Base-by-base conservation (phyloP, 768 basidiomycete genomes). In the Daedaleopsis nitida region DNA sequence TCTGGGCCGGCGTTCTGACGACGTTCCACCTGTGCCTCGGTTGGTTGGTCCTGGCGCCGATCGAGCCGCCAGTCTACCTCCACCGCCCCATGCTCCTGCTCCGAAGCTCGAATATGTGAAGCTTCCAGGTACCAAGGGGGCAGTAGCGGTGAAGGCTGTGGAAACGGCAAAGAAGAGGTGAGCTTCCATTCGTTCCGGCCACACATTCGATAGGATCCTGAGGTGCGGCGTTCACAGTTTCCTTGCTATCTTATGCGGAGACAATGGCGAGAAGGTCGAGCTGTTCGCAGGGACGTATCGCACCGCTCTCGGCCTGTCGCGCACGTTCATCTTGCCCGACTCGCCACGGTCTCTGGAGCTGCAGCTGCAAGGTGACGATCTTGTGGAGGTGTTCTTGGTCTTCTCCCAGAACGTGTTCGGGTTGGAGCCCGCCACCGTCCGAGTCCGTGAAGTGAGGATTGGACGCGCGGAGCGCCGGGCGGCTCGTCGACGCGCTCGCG, bases 321-420 rank as follows among this genome's bases (percentile, higher is more conserved):
- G 94, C 47, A 96, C 94, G 1, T 96, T 96, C 72, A 95, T 96
- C 64, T 78, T 96, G 39, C 94, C 94, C 0, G 94, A 96, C 69
- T 94, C 93, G 13, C 94, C 94, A 3, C 83, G 90, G 27, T 91
- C 91, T 3, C 77, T 96, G 53, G 94, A 95, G 70, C 79, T 96
- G 21, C 87, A 96, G 72, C 78, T 96, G 12, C 94, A 96, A 73
- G 94, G 94, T 7, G 94, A 96, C 70, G 94, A 96, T 68, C 82
- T 96, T 3, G 92, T 95, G 5, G 94, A 96, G 72, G 88, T 96
- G 9, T 96, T 94, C 72, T 81, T 96, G 32, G 90, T 96, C 4
- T 96, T 96, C 70, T 84, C 88, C 2, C 92, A 95, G 71, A 95
- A 94, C 64, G 91, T 96, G 32, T 96, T 96, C 69, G 94, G 94